Base-by-base conservation (phyloP, 495 filamentous ascomycete species). In the Neurospora sp. region DNA sequence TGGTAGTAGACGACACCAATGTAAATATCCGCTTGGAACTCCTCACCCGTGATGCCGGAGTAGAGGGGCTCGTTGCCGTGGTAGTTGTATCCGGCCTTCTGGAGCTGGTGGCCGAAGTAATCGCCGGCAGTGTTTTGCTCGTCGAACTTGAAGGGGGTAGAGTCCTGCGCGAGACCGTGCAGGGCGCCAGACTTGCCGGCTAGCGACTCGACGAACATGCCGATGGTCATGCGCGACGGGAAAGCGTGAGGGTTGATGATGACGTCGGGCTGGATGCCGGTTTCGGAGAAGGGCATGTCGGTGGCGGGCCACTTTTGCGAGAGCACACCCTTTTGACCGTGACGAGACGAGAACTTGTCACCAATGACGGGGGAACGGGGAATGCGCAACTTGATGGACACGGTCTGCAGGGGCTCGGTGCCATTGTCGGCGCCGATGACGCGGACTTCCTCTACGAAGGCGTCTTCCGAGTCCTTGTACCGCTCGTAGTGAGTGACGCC, bases 211-310 rank as follows among this genome's bases (percentile, higher is more conserved):
- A 99, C 91, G 85, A 99, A 98, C 91, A 98, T 98, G 80, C 96
- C 96, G 80, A 99, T 99, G 35, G 96, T 99, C 96, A 99, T 99
- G 82, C 96, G 95, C 72, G 96, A 98, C n/a, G 96, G 96, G 88
- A 99, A 99, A 82, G 96, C 96, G 87, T 99, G 96, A 73, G 96
- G 96, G 83, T 99, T 99, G 85, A 99, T 99, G 80, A 99, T 99
- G 77, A 97, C 85, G 81, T 99, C 96, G 5, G 96, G 96, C 79
- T 97, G 93, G 78, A 99, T 98, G 73, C 96, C 96, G 61, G 92
- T 93, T 84, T 99, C 96, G 31, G 93, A 94, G 84, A 99, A 99
- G 9, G 96, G 96, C 94, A 99, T 97, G 81, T 99, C 94, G 70
- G 92, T 83, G 1, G 90, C 85, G 9, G 96, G 96, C 94, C 94